phyloP scores from a whole-genome alignment of 306 rosid species.

The Rubus idaeus region DNA sequence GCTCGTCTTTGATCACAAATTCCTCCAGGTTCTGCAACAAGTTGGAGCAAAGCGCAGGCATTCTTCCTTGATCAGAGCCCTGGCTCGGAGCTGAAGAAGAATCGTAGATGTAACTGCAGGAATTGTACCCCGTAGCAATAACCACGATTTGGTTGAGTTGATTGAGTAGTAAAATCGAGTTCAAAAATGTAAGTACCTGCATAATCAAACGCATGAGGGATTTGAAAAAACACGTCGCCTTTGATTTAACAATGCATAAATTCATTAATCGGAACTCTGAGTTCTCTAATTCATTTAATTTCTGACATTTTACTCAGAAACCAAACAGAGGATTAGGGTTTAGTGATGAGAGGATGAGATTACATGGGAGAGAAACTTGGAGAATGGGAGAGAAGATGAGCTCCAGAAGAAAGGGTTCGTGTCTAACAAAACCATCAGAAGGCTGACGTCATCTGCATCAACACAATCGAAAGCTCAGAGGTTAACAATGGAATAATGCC shows the following conservation, averaged over 20 bases:
- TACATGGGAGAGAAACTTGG: constrained; percentile 86
- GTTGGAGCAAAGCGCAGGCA: constrained; percentile 69
- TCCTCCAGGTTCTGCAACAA: constrained; percentile 70
- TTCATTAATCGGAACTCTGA: too few relatives aligned
- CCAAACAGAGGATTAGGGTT: constrained; percentile 13
- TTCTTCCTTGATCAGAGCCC: constrained; percentile 47
- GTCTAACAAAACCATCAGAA: constrained; percentile 74
- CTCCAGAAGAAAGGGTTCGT: constrained; percentile 89
- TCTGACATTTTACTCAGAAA: background rate
- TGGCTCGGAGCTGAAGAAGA: constrained; percentile 51
- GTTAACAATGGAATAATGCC: background rate
- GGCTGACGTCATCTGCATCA: constrained; percentile 86
- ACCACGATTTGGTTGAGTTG: constrained; percentile 86
- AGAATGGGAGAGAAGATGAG: constrained; percentile 62
- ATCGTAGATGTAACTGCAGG: constrained; percentile 71
- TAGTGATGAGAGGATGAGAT: constrained; percentile 3
- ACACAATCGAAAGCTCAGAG: constrained; percentile 5
- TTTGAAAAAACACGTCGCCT: background rate
- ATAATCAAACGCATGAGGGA: background rate
- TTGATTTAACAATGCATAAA: background rate
- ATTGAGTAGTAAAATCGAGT: constrained; percentile 71
- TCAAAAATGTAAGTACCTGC: constrained; percentile 80
- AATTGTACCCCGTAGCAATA: constrained; percentile 84
- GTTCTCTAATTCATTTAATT: background rate
- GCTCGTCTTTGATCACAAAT: constrained; percentile 55